phyloP scores from a whole-genome alignment of 208 protist genomes.

The Trypanosoma conorhini region DNA sequence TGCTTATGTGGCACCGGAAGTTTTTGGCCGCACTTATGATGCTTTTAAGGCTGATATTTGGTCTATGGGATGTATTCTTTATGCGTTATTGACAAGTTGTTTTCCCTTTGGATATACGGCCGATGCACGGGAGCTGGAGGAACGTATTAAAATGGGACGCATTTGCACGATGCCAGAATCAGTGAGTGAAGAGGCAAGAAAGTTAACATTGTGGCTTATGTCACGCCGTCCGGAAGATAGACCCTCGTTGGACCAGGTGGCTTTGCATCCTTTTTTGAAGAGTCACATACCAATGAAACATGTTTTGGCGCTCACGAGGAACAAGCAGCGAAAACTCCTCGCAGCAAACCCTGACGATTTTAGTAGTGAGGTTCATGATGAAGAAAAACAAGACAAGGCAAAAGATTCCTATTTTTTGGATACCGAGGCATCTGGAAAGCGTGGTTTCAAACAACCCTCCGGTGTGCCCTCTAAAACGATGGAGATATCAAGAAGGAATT shows the following conservation, averaged over 20 bases:
- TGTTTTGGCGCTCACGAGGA: conserved; percentile 42
- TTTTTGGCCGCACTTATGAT: conserved; percentile 76
- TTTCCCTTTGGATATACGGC: conserved; percentile 84
- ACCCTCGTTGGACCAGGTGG: conserved; percentile 66
- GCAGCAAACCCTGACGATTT: conserved; percentile 61
- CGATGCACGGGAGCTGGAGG: conserved; percentile 49
- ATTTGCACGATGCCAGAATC: conserved; percentile 49
- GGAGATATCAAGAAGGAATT: background rate
- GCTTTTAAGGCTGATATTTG: conserved; percentile 88
- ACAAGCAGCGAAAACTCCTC: conserved; percentile 36
- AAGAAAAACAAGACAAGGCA: conserved; percentile 18
- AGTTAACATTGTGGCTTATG: conserved; percentile 66
- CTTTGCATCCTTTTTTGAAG: conserved; percentile 65
- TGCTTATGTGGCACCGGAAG: conserved; percentile 82
- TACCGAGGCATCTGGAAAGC: background rate
- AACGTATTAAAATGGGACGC: conserved; percentile 54
- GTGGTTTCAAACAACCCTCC: background rate
- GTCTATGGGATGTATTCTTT: conserved; percentile 86
- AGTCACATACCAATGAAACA: conserved; percentile 48
- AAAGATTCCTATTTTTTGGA: background rate
- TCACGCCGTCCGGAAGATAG: conserved; percentile 54
- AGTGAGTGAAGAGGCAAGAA: conserved; percentile 59
- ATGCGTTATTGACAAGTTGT: conserved; percentile 75
- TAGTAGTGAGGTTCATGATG: conserved; percentile 60
- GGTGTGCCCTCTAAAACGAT: background rate